Evolutionary conservation across 495 filamentous ascomycete species (phyloP), one percentile per base, ranked within the genome.

Genomic region (Daldinia childiae): DNA sequence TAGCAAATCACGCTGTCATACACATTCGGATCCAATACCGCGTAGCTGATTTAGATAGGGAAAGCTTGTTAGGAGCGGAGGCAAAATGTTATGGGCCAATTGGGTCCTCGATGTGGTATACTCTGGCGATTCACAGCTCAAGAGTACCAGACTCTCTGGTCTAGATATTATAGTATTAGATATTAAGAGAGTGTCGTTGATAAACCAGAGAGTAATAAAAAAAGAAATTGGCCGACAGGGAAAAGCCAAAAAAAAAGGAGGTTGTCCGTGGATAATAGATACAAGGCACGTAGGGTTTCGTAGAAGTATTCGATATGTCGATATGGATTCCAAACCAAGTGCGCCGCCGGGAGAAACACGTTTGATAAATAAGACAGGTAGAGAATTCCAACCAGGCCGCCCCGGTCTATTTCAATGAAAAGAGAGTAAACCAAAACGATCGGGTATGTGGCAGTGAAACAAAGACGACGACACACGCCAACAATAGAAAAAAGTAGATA

Each of bases 181-280:
- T 73, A 81, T 81, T 79, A 81, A 71, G 58, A 64, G 75, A 72
- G 55, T 73, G 74, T 72, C 75, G 78, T 80, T 79, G 71, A 76
- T 69, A 72, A 66, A 36, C 52, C 52, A 43, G 48, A 59, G 27
- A 59, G 39, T 27, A 64, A 64, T n/a, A 54, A 61, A 34, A 62
- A 63, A 56, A 45, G 36, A 32, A 50, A 57, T 45, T 45, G 41
- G 29, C 56, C 19, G 26, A 51, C 36, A 66, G 52, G 57, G 30
- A 30, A 69, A 67, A 62, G 39, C 50, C 6, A 62, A 51, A 30
- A 61, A 30, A 61, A 67, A 50, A 67, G 55, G 62, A 76, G 61
- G 66, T 62, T 30, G 66, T 62, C 59, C 67, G 39, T 32, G 66
- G 54, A 55, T 41, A 56, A 52, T 60, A 38, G 63, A 58, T 58